Base-by-base conservation (phyloP, 2,329 filamentous ascomycete species). In the Xylaria sp. region DNA sequence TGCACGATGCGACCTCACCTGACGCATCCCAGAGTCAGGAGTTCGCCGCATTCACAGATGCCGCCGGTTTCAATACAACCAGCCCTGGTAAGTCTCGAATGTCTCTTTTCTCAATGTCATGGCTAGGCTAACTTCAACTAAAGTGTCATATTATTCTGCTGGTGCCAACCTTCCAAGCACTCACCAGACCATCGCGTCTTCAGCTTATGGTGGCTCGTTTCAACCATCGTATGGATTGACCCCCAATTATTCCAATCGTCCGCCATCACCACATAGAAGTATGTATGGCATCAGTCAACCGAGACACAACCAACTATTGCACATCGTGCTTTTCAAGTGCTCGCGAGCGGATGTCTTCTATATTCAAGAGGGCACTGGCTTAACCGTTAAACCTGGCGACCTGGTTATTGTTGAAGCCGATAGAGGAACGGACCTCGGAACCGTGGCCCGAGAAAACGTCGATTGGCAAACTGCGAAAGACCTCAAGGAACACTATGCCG, bases 391-490 rank as follows among this genome's bases (percentile, higher is more conserved):
- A 76, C 90, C 91, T 20, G 96, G 96, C 39, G 96, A 99, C 78
- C 86, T 98, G 62, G 97, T 99, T 70, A 98, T 99, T 74, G 94
- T 98, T 20, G 96, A 99, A 82, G 96, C 96, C 28, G 97, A 99
- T 80, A 93, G 96, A 72, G 96, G 96, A 55, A 97, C 94, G 25
- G 97, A 99, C 78, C 87, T 99, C 44, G 97, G 96, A 54, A 97
- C 95, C 31, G 95, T 99, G 34, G 92, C 93, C 62, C 90, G 92
- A 74, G 92, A 94, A 72, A 94, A 97, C 75, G 90, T 98, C 48
- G 92, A 94, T 71, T 94, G 94, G 87, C 91, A 94, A 73, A 89
- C 91, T 61, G 96, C 96, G 9, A 94, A 96, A 77, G 92, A 96
- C 57, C 84, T 94, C 73, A 97, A 98, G 80, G 93, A 97, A 75